phyloP scores from a whole-genome alignment of 768 basidiomycete species.

The Dioszegia hungarica region DNA sequence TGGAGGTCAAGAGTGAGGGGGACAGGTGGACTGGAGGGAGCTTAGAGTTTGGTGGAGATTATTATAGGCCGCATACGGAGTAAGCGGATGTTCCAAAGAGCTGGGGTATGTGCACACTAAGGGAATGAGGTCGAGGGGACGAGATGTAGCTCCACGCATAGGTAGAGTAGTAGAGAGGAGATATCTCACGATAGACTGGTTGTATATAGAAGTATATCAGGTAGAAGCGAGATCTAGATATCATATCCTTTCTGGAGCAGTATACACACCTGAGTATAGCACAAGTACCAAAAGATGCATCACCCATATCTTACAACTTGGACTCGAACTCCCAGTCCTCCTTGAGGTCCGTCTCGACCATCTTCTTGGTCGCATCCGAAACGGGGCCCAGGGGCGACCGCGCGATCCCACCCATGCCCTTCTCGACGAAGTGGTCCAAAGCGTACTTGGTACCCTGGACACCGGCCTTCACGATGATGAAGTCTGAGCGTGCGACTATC shows the following conservation, averaged over 20 bases:
- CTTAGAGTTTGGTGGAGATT: slow-evolving; percentile 33
- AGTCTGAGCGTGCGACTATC: slow-evolving; percentile 47
- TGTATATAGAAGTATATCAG: too few relatives aligned
- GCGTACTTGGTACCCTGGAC: slow-evolving; percentile 49
- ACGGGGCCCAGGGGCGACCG: slow-evolving; percentile 45
- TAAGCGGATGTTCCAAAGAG: too few relatives aligned
- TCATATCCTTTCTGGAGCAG: too few relatives aligned
- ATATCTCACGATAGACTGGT: too few relatives aligned
- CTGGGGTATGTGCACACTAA: too few relatives aligned
- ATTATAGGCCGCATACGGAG: slow-evolving; percentile 19
- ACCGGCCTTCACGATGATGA: slow-evolving; percentile 49
- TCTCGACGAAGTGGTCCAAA: slow-evolving; percentile 44
- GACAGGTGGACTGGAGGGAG: slow-evolving; percentile 19
- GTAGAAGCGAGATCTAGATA: too few relatives aligned
- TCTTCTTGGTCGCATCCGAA: slow-evolving; percentile 38
- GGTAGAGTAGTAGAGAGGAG: too few relatives aligned
- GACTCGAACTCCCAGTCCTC: slow-evolving; percentile 45
- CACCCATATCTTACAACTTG: slow-evolving; percentile 1
- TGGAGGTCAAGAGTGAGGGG: slow-evolving; percentile 6
- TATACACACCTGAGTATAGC: too few relatives aligned
- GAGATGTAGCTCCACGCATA: too few relatives aligned
- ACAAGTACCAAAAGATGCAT: background rate
- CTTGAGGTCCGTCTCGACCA: slow-evolving; percentile 46
- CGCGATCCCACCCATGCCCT: slow-evolving; percentile 46
- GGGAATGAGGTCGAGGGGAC: too few relatives aligned